Evolutionary conservation across 495 filamentous ascomycete species (phyloP), one percentile per base, ranked within the genome.

Genomic region (Diplogelasinospora grovesii): DNA sequence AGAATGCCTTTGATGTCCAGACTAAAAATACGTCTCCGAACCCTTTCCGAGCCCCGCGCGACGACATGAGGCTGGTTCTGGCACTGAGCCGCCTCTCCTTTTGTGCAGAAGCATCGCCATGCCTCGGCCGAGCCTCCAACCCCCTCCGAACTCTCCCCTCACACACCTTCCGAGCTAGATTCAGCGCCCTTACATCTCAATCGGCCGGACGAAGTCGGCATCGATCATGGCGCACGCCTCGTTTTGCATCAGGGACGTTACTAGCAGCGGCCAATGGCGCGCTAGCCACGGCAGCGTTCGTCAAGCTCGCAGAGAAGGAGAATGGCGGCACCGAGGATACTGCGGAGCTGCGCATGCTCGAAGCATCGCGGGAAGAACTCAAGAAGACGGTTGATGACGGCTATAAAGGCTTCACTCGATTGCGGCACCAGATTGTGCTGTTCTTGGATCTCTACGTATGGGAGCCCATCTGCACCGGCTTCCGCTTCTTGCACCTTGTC

Each of bases 391-490:
- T 89, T 8, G 63, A 73, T 5, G 74, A 81, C 2, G 65, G 79
- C 48, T 68, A 81, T 32, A 67, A 63, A 21, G 78, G 78, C 1
- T 52, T 83, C 7, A 60, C 59, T 10, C 73, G 74, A 30, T 31
- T 78, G 15, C 57, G 70, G 28, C 70, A 77, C 45, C 64, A 67
- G 13, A 44, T 83, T 13, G 67, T 78, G 15, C 59, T 86, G 8
- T 78, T 79, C 32, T 48, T 88, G 24, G 84, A 89, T 47, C 45
- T 68, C 2, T 90, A 85, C 56, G 62, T 95, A 27, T 80, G 70
- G 73, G 93, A 99, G 58, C 90, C 93, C 4, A 64, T 95, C 19
- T 87, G 85, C 36, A 99, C 89, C 0, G 88, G 88, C 0, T 62
- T 89, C 22, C 71, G 93, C 13, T 94, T 97, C 43, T 53, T 95